Evolutionary conservation across 805 yeast genomes (phyloP).

Genomic region (Novakomyces olei): DNA sequence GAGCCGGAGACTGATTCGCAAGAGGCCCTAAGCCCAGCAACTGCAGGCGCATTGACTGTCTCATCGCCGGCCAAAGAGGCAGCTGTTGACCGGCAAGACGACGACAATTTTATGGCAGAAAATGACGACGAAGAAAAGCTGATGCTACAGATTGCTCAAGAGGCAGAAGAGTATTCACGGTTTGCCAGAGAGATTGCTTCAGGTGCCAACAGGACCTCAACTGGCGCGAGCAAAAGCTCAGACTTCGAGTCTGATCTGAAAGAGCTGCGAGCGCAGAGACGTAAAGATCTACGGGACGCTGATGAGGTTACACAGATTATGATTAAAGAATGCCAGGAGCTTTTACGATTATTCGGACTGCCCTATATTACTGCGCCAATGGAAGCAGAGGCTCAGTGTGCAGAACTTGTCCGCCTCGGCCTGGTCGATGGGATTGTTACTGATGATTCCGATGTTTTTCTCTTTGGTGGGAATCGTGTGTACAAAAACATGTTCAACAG

Average conservation of each 20-base stretch:
- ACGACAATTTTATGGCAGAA: too few relatives aligned
- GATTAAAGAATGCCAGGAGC: constrained; percentile 78
- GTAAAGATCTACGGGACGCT: constrained; percentile 58
- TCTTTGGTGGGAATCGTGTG: constrained; percentile 65
- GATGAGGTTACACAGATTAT: constrained; percentile 74
- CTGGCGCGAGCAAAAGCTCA: neutral
- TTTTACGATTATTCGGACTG: constrained; percentile 69
- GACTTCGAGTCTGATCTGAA: constrained; percentile 16
- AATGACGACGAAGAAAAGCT: neutral
- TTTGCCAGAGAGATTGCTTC: constrained; percentile 28
- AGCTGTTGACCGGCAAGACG: too few relatives aligned
- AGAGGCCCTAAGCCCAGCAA: neutral
- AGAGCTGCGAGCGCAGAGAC: constrained; percentile 35
- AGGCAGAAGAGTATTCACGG: constrained; percentile 47
- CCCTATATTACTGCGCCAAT: constrained; percentile 92
- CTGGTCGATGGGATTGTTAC: constrained; percentile 89
- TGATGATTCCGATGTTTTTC: constrained; percentile 89
- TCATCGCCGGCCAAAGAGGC: neutral
- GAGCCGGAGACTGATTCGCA: neutral
- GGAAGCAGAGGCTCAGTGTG: constrained; percentile 99
- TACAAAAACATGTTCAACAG: constrained; percentile 90
- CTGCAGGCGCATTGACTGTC: neutral
- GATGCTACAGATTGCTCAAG: constrained; percentile 21
- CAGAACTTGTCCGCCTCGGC: constrained; percentile 40
- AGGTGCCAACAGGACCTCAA: constrained; percentile 4